Percentiles rank a stretch among this genome's conserved stretches.
phyloP scores from a whole-genome alignment of 768 basidiomycete genomes.

The Naematelia encephala region DNA sequence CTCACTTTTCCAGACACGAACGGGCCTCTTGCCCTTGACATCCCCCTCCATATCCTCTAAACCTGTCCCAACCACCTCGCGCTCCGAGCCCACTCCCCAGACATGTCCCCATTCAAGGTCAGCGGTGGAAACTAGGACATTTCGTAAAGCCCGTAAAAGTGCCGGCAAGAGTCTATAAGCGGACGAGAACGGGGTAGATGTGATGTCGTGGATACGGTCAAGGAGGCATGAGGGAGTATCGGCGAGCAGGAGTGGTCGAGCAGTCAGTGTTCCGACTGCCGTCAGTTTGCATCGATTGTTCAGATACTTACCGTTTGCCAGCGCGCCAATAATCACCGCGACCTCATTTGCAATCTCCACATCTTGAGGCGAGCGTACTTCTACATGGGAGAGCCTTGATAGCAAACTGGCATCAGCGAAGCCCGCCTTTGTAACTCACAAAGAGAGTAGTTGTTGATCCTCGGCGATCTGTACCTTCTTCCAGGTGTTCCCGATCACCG shows the following conservation, averaged over 20 bases:
- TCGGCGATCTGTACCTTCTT: conserved; percentile 46
- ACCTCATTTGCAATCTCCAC: conserved; percentile 41
- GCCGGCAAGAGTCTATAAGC: conserved; percentile 31
- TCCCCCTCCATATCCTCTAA: conserved; percentile 15
- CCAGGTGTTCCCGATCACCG: conserved; percentile 47
- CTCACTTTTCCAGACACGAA: conserved; percentile 18
- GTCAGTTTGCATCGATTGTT: conserved; percentile 4
- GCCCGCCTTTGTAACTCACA: conserved; percentile 16
- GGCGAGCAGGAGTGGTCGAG: conserved; percentile 25
- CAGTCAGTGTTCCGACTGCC: conserved; percentile 38
- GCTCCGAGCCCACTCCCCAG: conserved; percentile 46
- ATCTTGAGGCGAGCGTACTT: background rate
- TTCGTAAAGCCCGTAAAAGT: conserved; percentile 40
- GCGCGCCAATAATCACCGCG: conserved; percentile 44
- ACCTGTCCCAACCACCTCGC: conserved; percentile 23
- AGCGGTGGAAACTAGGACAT: conserved; percentile 40
- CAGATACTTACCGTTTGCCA: conserved; percentile 38
- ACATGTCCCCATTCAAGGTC: conserved; percentile 47
- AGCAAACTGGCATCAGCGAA: conserved; percentile 9
- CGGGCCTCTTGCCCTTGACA: conserved; percentile 15
- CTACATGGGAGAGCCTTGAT: conserved; percentile 8
- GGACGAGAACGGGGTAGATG: background rate
- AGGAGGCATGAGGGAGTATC: conserved; percentile 25
- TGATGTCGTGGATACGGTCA: conserved; percentile 15
- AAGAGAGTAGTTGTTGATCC: conserved; percentile 25